Evolutionary conservation across 768 basidiomycete species (phyloP).

Genomic region (Leccinum ochraceum): DNA sequence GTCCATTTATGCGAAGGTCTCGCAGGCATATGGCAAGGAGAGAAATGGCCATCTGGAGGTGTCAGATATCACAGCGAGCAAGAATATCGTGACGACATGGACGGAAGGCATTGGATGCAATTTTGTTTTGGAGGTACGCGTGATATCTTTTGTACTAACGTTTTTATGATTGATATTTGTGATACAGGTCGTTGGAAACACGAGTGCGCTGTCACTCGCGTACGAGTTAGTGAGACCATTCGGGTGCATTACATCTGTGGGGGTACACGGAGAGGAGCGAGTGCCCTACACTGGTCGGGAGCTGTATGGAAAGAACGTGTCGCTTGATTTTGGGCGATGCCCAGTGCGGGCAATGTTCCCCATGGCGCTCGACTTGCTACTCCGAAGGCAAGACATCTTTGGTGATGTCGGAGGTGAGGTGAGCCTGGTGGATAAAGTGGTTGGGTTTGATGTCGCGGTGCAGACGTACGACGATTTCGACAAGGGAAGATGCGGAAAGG

Average conservation of each 20-base stretch:
- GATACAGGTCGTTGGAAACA: conserved; percentile 67
- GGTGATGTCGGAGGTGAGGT: conserved; percentile 63
- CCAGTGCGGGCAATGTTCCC: conserved; percentile 80
- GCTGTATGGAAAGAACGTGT: conserved; percentile 77
- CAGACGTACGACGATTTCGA: conserved; percentile 69
- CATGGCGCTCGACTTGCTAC: conserved; percentile 64
- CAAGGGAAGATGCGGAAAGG: conserved; percentile 71
- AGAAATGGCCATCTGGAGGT: conserved; percentile 48
- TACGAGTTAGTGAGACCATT: conserved; percentile 75
- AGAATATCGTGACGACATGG: conserved; percentile 48
- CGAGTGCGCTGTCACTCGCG: conserved; percentile 60
- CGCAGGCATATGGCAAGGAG: conserved; percentile 35
- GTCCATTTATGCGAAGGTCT: conserved; percentile 55
- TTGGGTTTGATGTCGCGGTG: conserved; percentile 55
- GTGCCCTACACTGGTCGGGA: conserved; percentile 58
- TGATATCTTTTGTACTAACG: not conserved
- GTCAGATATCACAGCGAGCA: conserved; percentile 52
- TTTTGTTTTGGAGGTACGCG: conserved; percentile 63
- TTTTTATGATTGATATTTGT: not conserved
- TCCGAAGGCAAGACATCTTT: conserved; percentile 72
- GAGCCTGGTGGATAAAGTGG: conserved; percentile 69
- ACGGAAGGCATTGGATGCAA: conserved; percentile 62
- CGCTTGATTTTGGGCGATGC: conserved; percentile 79
- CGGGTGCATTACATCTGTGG: conserved; percentile 74
- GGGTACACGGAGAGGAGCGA: conserved; percentile 58